Conservation (phyloP, 805 yeast genomes). For the Ogataea angusta region DNA sequence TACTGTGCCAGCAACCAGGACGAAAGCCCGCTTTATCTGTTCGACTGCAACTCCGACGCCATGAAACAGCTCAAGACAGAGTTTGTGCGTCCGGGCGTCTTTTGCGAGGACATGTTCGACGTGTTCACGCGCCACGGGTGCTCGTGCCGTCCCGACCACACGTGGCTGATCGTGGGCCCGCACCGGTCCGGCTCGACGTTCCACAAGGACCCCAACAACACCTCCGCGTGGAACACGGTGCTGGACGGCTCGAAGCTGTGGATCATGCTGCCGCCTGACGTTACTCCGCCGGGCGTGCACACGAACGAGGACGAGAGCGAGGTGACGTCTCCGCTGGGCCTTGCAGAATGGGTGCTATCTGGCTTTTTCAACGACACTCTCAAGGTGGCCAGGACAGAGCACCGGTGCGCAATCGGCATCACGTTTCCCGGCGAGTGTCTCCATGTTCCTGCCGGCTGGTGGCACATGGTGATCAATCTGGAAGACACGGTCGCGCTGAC, state of each 20-base stretch:
- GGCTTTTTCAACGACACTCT: conserved; percentile 76
- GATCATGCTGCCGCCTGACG: conserved; percentile 81
- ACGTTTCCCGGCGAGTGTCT: conserved; percentile 81
- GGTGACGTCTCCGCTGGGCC: conserved; percentile 87
- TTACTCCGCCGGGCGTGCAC: conserved; percentile 81
- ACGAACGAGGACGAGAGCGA: conserved; percentile 77
- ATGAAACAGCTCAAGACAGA: conserved; percentile 53
- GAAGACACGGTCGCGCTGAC: conserved; percentile 84
- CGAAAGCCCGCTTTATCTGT: conserved; percentile 81
- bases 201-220: conserved; percentile 89
- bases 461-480: conserved; percentile 90
- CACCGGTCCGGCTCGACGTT: conserved; percentile 80
- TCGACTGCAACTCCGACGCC: conserved; percentile 77
- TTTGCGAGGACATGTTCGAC: conserved; percentile 59
- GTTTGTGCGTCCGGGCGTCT: conserved; percentile 51
- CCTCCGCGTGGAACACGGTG: conserved; percentile 88
- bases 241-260: conserved; percentile 75
- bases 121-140: conserved; percentile 31
- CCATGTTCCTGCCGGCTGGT: conserved; percentile 95
- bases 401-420: conserved; percentile 60
- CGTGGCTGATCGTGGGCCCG: conserved; percentile 92
- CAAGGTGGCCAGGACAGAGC: conserved; percentile 41
- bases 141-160: conserved; percentile 76
- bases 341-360: conserved; percentile 85
- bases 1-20: conserved; percentile 64